Percentiles rank a stretch among this genome's conserved stretches.
Evolutionary conservation across 176 grass and related monocot species (phyloP).

Genomic region (Olyra latifolia): DNA sequence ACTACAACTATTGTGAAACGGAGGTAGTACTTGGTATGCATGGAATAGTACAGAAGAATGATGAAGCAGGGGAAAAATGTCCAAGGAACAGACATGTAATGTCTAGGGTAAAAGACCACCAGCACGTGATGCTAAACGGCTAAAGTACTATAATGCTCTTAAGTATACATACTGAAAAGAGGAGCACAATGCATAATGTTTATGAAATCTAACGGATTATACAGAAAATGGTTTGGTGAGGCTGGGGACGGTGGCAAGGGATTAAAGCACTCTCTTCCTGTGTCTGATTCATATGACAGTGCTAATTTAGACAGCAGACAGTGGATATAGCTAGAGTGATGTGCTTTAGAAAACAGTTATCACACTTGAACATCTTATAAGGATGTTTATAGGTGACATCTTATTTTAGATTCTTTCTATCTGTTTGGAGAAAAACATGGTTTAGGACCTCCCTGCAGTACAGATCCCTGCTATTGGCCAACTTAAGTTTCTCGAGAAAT

Average conservation of each 20-base stretch:
- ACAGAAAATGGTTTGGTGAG: slow-evolving; percentile 6
- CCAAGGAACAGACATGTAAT: not conserved
- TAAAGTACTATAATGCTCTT: not conserved
- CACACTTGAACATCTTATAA: slow-evolving; percentile 8
- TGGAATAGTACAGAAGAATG: slow-evolving; percentile 7
- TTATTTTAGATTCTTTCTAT: slow-evolving; percentile 6
- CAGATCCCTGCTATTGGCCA: not conserved
- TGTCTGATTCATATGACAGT: not conserved
- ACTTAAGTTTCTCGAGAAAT: not conserved
- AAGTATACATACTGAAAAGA: slow-evolving; percentile 13
- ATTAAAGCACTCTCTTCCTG: not conserved
- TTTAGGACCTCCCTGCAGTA: not conserved
- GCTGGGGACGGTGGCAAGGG: not conserved
- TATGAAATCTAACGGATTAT: not conserved
- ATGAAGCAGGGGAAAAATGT: not conserved
- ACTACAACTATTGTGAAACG: too few species aligned
- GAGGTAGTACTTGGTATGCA: not conserved
- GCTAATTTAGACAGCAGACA: not conserved
- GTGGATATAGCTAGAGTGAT: slow-evolving; percentile 5
- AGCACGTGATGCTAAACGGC: not conserved
- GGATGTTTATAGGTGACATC: slow-evolving; percentile 21
- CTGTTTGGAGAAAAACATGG: not conserved
- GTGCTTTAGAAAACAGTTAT: not conserved
- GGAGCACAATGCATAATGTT: not conserved
- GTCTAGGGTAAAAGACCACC: not conserved